Evolutionary conservation across 2,329 filamentous ascomycete species (phyloP).

Genomic region (Nigrospora osmanthi): DNA sequence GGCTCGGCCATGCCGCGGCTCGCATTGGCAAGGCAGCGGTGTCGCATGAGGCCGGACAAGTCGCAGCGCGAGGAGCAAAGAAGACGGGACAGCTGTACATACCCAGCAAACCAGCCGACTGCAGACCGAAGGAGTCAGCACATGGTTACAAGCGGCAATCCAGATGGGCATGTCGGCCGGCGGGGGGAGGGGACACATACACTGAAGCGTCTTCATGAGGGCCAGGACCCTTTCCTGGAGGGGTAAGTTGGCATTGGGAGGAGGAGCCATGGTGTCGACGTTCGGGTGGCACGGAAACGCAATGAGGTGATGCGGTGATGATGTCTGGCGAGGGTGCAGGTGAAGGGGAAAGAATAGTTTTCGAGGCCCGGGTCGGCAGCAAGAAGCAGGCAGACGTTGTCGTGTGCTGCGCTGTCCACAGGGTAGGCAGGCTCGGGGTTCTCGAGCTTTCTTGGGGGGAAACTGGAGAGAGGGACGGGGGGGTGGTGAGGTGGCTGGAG

Average conservation of each 20-base stretch:
- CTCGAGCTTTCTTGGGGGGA: background rate
- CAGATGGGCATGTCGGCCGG: constrained; percentile 9
- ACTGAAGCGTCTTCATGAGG: constrained; percentile 87
- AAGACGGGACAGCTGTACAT: constrained; percentile 31
- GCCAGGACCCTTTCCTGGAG: constrained; percentile 66
- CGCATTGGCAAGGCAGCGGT: no score
- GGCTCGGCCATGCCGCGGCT: no score
- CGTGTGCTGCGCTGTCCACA: background rate
- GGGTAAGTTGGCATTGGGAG: constrained; percentile 61
- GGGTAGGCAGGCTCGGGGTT: background rate
- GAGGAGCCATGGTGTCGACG: constrained; percentile 60
- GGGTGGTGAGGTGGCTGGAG: constrained; percentile 8
- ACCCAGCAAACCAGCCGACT: constrained; percentile 80
- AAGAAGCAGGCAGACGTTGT: background rate
- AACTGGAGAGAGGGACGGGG: background rate
- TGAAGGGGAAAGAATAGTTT: background rate
- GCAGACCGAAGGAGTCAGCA: constrained; percentile 25
- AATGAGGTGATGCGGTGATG: constrained; percentile 2
- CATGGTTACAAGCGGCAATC: constrained; percentile 8
- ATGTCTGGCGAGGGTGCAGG: background rate
- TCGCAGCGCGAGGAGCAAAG: no score
- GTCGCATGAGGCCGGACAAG: no score
- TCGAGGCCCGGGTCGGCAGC: background rate
- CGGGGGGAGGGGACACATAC: constrained; percentile 41
- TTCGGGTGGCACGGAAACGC: background rate